Conservation (phyloP, 257 asterid species). For the Mentha longifolia region DNA sequence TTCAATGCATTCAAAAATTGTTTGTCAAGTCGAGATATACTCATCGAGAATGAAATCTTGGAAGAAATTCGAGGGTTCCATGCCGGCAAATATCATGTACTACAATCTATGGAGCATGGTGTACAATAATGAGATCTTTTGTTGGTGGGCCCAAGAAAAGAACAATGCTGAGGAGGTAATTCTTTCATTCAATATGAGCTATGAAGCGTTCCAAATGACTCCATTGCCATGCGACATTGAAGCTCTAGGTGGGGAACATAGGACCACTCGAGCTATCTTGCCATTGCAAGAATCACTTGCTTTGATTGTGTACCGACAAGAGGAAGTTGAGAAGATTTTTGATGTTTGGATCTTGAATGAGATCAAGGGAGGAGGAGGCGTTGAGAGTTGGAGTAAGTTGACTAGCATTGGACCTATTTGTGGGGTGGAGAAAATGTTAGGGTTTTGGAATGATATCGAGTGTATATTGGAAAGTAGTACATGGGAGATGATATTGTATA, state of each 20-base stretch:
- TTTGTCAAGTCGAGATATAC: slow-evolving; percentile 57
- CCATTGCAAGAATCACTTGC: slow-evolving; percentile 47
- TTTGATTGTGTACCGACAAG: slow-evolving; percentile 47
- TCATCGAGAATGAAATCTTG: slow-evolving; percentile 43
- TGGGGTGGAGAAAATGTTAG: slow-evolving; percentile 54
- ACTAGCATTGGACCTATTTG: slow-evolving; percentile 52
- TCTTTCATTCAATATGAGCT: slow-evolving; percentile 46
- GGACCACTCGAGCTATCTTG: slow-evolving; percentile 53
- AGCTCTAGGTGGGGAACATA: slow-evolving; percentile 45
- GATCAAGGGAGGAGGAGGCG: slow-evolving; percentile 21
- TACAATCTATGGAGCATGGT: slow-evolving; percentile 62
- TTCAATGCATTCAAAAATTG: slow-evolving; percentile 24
- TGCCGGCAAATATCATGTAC: slow-evolving; percentile 56
- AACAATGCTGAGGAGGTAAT: slow-evolving; percentile 47
- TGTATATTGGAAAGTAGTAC: slow-evolving; percentile 44
- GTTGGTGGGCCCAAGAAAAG: slow-evolving; percentile 73
- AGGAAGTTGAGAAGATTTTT: slow-evolving; percentile 42
- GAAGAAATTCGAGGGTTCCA: slow-evolving; percentile 39
- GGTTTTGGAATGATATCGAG: slow-evolving; percentile 44
- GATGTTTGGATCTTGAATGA: slow-evolving; percentile 56
- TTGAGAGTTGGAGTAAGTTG: slow-evolving; percentile 42
- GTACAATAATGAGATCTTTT: slow-evolving; percentile 46
- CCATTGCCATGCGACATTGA: slow-evolving; percentile 48
- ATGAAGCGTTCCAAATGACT: slow-evolving; percentile 46
- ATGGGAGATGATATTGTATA: slow-evolving; percentile 49